Evolutionary conservation across 495 filamentous ascomycete species (phyloP).

Genomic region (Entonaema liquescens): DNA sequence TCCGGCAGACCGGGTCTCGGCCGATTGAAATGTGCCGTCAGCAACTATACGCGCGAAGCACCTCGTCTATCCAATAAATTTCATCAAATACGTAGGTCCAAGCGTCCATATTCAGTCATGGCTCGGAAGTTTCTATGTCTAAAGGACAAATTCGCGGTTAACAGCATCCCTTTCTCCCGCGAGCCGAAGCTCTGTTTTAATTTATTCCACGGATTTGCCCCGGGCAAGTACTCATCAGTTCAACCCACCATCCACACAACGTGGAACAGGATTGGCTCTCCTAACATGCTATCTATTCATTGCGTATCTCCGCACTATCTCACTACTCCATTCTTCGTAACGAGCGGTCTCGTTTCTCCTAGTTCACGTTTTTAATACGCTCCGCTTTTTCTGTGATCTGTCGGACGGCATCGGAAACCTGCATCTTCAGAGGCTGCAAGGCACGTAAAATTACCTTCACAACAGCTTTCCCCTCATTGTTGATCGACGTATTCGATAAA

Average conservation of each 20-base stretch:
- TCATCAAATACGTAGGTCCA: slow-evolving; percentile 7
- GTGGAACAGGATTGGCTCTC: background rate
- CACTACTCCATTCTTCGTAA: background rate
- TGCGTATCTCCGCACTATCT: background rate
- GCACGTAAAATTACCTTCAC: slow-evolving; percentile 32
- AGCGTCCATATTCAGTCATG: slow-evolving; percentile 12
- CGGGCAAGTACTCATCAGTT: background rate
- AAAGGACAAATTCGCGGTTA: slow-evolving; percentile 27
- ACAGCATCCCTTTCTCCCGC: slow-evolving; percentile 32
- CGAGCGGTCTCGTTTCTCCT: background rate
- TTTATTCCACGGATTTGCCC: background rate
- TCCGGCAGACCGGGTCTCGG: slow-evolving; percentile 25
- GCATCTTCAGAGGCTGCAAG: slow-evolving; percentile 38
- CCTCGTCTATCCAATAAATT: background rate
- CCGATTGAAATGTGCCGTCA: slow-evolving; percentile 21
- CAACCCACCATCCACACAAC: background rate
- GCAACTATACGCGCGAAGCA: slow-evolving; percentile 28
- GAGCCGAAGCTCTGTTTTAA: background rate
- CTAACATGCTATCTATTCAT: background rate
- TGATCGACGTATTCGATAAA: slow-evolving; percentile 1
- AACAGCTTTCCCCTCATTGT: slow-evolving; percentile 10
- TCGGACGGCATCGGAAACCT: slow-evolving; percentile 39
- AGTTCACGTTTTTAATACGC: slow-evolving; percentile 5
- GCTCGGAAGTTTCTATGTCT: slow-evolving; percentile 36
- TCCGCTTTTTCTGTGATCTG: slow-evolving; percentile 16